phyloP scores from a whole-genome alignment of 805 yeast genomes.

The Kazachstania taianensis region DNA sequence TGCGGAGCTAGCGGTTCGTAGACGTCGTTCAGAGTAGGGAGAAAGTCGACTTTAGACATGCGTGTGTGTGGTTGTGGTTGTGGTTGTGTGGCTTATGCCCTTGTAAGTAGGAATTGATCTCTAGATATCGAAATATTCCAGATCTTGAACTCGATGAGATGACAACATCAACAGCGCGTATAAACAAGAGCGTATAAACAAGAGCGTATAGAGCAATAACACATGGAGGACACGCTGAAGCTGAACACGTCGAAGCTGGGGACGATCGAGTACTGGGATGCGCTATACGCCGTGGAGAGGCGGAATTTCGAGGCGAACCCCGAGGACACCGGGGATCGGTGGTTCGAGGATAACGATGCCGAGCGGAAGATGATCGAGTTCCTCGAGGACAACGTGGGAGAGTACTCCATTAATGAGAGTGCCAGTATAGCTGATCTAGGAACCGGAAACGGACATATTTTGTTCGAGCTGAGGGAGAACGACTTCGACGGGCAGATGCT shows the following conservation, averaged over 20 bases:
- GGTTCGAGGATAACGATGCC: constrained; percentile 96
- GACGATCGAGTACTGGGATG: constrained; percentile 85
- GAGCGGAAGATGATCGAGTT: constrained; percentile 75
- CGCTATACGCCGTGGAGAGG: constrained; percentile 67
- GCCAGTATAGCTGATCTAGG: constrained; percentile 68
- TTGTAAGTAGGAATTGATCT: not conserved
- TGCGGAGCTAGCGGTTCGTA: constrained; percentile 49
- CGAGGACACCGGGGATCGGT: constrained; percentile 86
- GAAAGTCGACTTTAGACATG: constrained; percentile 21
- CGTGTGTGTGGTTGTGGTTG: not conserved
- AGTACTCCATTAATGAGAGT: constrained; percentile 23
- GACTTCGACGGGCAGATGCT: constrained; percentile 46
- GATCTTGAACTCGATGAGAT: not conserved
- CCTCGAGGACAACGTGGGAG: constrained; percentile 41
- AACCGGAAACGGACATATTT: constrained; percentile 89
- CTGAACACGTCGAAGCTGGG: constrained; percentile 77
- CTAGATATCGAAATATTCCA: too few species aligned
- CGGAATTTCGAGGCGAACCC: constrained; percentile 62
- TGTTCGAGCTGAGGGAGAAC: constrained; percentile 60
- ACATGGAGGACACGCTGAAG: constrained; percentile 34
- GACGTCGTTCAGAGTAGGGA: constrained; percentile 27
- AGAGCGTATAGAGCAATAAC: too few species aligned
- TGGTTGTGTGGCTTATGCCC: not conserved
- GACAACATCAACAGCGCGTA: not conserved
- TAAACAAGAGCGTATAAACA: too few species aligned